A percentile compares a stretch with the other conserved stretches of the same genome.
phyloP scores from a whole-genome alignment of 2,329 filamentous ascomycete genomes.

The Beauveria bassiana region DNA sequence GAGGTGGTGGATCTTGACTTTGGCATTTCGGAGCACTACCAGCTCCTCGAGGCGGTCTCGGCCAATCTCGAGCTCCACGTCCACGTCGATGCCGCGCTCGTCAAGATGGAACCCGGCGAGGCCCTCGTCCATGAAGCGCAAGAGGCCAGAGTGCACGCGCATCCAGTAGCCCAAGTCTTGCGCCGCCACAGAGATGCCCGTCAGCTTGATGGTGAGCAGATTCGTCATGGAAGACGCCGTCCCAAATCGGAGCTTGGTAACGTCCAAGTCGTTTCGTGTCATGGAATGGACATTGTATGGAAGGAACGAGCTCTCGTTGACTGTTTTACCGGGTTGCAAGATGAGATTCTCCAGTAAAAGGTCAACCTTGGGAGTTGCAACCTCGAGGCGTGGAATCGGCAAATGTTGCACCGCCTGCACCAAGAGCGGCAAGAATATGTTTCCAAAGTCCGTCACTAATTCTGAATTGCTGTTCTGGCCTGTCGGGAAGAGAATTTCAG shows the following conservation, averaged over 20 bases:
- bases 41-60: constrained; percentile 74
- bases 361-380: constrained; percentile 76
- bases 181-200: constrained; percentile 75
- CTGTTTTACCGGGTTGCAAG: constrained; percentile 75
- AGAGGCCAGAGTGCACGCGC: constrained; percentile 65
- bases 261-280: constrained; percentile 78
- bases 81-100: constrained; percentile 77
- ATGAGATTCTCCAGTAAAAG: constrained; percentile 85
- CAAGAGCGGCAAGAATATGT: constrained; percentile 71
- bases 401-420: constrained; percentile 76
- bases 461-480: constrained; percentile 30
- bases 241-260: constrained; percentile 61
- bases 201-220: constrained; percentile 67
- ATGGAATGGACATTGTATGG: constrained; percentile 76
- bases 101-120: constrained; percentile 82
- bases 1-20: constrained; percentile 79
- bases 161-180: constrained; percentile 89
- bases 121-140: constrained; percentile 72
- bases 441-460: constrained; percentile 30
- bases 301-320: constrained; percentile 82
- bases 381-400: constrained; percentile 83
- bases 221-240: constrained; percentile 62
- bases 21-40: constrained; percentile 65
- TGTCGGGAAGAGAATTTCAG: constrained; percentile 59
- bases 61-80: constrained; percentile 76